Base-by-base conservation (phyloP, 148 eudicot genomes). In the Talinum fruticosum region DNA sequence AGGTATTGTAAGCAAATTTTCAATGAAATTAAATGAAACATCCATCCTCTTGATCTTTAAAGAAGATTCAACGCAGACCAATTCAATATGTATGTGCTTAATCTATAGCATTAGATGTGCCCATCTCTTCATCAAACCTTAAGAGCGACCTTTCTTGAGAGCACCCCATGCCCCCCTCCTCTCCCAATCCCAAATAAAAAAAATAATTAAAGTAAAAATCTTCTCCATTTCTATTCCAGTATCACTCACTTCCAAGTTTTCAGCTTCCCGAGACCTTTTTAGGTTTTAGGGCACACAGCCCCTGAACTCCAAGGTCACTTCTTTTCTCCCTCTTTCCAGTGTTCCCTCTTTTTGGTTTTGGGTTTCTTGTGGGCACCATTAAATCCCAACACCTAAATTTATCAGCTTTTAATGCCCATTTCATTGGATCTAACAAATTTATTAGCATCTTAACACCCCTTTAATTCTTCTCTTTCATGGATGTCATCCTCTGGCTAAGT, bases 391-490 rank as follows among this genome's bases (percentile, higher is more conserved):
- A 41, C 80, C 75, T 78, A 78, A 59, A 36, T 37, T 38, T 70
- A 28, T 23, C 75, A 71, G 80, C 75, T 61, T 77, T 81, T 77
- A 72, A 72, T 77, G 69, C 80, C 79, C 49, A 76, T 26, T 36
- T 76, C 67, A 33, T 76, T 80, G 79, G 76, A 77, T 76, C 80
- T 37, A 44, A 15, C 68, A 66, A 33, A 15, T 15, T 32, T 65
- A 26, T 61, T 70, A n/a, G 35, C 35, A 32, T 37, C 14, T 24
- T 15, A 35, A 21, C 36, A 34, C 4, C 34, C 23, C 30, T 16
- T 15, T 66, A 45, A 18, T 57, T 37, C 4, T 69, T 38, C 8
- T 51, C 13, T n/a, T 4, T 71, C 21, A 77, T 72, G 66, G 45
- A 35, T 76, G 66, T 76, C 72, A 49, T 78, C 33, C 66, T 62